Evolutionary conservation across 1,284 basidiomycete species (phyloP).

Genomic region (Naganishia liquefaciens): DNA sequence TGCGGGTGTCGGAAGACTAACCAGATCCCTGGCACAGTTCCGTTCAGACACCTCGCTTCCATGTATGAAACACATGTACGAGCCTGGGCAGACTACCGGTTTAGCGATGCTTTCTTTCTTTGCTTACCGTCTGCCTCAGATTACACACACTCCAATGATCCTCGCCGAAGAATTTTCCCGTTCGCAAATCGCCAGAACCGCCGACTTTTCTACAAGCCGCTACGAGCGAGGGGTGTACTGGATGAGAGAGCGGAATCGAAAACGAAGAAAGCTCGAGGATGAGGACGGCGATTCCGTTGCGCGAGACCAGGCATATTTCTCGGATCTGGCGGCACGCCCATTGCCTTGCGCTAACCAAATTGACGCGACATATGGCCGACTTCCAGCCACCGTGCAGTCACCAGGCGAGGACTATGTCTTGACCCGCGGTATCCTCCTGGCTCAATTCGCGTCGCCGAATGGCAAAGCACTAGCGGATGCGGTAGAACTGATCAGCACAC

Average conservation of each 20-base stretch:
- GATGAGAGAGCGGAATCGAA: constrained; percentile 45
- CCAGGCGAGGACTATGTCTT: constrained; percentile 44
- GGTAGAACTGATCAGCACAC: constrained; percentile 57
- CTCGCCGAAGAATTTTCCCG: constrained; percentile 61
- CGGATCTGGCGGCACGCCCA: constrained; percentile 1
- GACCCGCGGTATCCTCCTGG: constrained; percentile 59
- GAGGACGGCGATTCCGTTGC: constrained; percentile 4
- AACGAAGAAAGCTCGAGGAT: constrained; percentile 32
- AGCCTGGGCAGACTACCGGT: background rate
- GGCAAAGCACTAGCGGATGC: constrained; percentile 60
- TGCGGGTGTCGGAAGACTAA: background rate
- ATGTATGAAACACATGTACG: constrained; percentile 59
- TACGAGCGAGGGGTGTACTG: constrained; percentile 60
- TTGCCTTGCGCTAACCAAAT: constrained; percentile 10
- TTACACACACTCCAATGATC: constrained; percentile 65
- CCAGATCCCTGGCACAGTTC: constrained; percentile 45
- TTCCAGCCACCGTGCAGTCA: constrained; percentile 39
- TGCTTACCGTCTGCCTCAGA: constrained; percentile 36
- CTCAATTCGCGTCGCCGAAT: constrained; percentile 62
- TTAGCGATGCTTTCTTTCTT: background rate
- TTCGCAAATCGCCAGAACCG: constrained; percentile 58
- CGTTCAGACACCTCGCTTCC: constrained; percentile 61
- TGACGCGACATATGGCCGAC: constrained; percentile 38
- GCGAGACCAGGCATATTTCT: constrained; percentile 31
- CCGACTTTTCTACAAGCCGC: constrained; percentile 59